Evolutionary conservation across 73 alveolate genomes (phyloP).

Genomic region (Paramecium biaurelia): DNA sequence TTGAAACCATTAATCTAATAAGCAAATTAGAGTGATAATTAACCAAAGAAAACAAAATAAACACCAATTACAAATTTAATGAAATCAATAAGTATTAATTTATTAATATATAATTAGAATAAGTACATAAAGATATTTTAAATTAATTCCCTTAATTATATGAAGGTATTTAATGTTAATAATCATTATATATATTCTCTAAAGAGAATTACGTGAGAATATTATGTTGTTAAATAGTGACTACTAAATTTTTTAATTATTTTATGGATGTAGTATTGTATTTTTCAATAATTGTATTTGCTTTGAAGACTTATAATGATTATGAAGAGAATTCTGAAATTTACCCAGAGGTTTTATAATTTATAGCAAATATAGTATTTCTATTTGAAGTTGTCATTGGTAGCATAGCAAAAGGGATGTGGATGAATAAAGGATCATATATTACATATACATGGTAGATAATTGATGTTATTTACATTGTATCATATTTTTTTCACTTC

Average conservation of each 20-base stretch:
- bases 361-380: not conserved
- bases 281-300: not conserved
- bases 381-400: not conserved
- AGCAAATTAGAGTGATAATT: not conserved
- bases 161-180: not conserved
- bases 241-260: not conserved
- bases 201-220: constrained; percentile 6
- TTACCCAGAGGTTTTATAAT: not conserved
- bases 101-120: not conserved
- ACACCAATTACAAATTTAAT: not conserved
- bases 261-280: not conserved
- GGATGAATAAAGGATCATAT: constrained; percentile 30
- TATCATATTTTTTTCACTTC: not conserved
- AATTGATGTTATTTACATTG: not conserved
- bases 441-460: not conserved
- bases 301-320: not conserved
- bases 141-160: not conserved
- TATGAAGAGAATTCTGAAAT: not conserved
- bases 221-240: not conserved
- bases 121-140: not conserved
- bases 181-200: not conserved
- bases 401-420: constrained; percentile 3
- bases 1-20: not conserved
- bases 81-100: not conserved
- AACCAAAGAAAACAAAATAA: not conserved